Conservation (phyloP, 2,329 filamentous ascomycete species). For the Ophiosphaerella herpotricha region DNA sequence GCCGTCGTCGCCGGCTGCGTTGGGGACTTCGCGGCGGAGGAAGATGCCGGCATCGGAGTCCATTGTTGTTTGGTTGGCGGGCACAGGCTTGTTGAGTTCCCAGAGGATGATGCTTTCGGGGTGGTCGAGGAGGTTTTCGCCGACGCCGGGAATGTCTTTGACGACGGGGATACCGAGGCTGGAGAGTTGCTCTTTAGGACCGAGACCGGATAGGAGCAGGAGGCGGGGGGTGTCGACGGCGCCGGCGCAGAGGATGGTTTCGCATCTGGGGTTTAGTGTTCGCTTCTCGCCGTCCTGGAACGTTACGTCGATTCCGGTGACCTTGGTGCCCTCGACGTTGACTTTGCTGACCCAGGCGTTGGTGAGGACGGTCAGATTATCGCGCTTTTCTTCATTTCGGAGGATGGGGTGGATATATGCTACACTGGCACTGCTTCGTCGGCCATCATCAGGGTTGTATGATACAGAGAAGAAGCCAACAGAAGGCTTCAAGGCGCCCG, state of each 20-base stretch:
- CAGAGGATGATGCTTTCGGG: constrained; percentile 71
- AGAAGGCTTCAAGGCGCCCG: constrained; percentile 72
- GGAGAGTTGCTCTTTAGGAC: constrained; percentile 54
- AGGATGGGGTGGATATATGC: constrained; percentile 93
- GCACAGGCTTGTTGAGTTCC: constrained; percentile 80
- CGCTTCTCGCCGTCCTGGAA: constrained; percentile 63
- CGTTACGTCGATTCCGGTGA: constrained; percentile 74
- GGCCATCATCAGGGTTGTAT: constrained; percentile 87
- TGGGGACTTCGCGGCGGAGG: constrained; percentile 74
- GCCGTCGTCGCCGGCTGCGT: constrained; percentile 72
- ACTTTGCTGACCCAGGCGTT: constrained; percentile 86
- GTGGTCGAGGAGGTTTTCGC: constrained; percentile 68
- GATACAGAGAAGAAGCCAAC: constrained; percentile 90
- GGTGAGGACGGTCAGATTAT: constrained; percentile 84
- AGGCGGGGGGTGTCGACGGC: constrained; percentile 79
- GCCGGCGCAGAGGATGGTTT: constrained; percentile 80
- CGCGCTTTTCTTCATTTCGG: constrained; percentile 77
- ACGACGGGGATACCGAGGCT: constrained; percentile 58
- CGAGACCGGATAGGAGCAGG: constrained; percentile 58
- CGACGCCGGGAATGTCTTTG: constrained; percentile 64
- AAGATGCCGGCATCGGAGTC: constrained; percentile 90
- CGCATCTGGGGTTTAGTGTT: constrained; percentile 65
- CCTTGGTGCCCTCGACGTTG: constrained; percentile 70
- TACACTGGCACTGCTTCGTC: constrained; percentile 82
- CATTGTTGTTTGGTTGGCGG: constrained; percentile 83